A percentile compares a stretch with the other conserved stretches of the same genome.
Conservation (phyloP, 192 early-diverging fungal species). For the Backusella macrospora region DNA sequence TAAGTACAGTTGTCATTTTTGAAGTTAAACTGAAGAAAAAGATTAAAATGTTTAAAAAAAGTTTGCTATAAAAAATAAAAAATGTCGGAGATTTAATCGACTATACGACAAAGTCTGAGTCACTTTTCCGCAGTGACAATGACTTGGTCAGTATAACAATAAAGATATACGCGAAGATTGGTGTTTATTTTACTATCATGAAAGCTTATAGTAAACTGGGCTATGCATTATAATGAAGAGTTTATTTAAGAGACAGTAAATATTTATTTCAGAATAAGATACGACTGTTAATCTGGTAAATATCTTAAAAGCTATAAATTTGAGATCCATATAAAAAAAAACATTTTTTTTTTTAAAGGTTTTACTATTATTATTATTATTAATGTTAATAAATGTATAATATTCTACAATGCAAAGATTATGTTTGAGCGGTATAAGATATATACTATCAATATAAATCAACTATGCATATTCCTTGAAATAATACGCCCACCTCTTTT, state of each 20-base stretch:
- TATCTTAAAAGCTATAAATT: no score
- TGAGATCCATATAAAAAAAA: background rate
- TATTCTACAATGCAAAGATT: background rate
- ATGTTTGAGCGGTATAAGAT: background rate
- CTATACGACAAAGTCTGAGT: background rate
- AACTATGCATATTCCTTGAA: background rate
- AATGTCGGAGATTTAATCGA: background rate
- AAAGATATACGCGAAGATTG: background rate
- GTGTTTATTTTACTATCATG: background rate
- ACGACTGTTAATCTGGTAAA: no score
- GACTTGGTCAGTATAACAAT: background rate
- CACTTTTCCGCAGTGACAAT: background rate
- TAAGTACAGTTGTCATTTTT: slow-evolving; percentile 72
- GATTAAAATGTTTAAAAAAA: background rate
- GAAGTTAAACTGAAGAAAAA: background rate
- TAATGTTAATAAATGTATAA: background rate
- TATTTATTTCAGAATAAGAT: background rate
- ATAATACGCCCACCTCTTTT: background rate
- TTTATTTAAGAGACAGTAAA: background rate
- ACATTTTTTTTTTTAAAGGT: background rate
- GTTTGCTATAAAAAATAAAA: background rate
- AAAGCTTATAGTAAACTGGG: background rate
- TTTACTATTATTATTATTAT: background rate
- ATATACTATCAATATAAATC: background rate
- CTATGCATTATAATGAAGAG: background rate